These are phyloP conservation scores for Wickerhamomyces tratensis DNA, from an alignment of 805 yeast genomes.

Conservation along the genomic window DNA sequence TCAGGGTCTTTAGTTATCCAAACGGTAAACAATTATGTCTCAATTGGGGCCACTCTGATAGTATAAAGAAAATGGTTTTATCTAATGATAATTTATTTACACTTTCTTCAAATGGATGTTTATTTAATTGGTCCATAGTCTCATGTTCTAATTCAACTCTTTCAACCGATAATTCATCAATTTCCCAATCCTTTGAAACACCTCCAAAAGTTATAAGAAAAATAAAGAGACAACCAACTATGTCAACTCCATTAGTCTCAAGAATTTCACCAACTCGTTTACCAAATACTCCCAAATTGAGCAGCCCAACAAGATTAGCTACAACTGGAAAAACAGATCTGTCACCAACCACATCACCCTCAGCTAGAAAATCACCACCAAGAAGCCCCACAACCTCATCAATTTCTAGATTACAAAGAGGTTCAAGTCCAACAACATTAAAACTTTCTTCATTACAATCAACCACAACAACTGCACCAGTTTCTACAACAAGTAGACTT, in stretches of 20 bases:
- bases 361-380: background rate
- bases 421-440: background rate
- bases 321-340: constrained; percentile 9
- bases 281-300: constrained; percentile 2
- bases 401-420: background rate
- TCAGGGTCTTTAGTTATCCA: constrained; percentile 36
- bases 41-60: constrained; percentile 54
- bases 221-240: constrained; percentile 6
- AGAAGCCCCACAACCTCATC: background rate
- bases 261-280: constrained; percentile 9
- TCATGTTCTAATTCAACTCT: constrained; percentile 1
- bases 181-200: constrained; percentile 4
- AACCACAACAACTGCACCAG: background rate
- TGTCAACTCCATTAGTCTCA: constrained; percentile 5
- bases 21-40: constrained; percentile 38
- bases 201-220: constrained; percentile 17
- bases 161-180: background rate
- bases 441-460: background rate
- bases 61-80: constrained; percentile 32
- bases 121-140: constrained; percentile 34
- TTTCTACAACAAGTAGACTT: no score
- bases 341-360: constrained; percentile 10
- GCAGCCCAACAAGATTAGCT: constrained; percentile 3
- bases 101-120: constrained; percentile 43
- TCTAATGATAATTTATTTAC: constrained; percentile 25